phyloP scores from a whole-genome alignment of 257 asterid genomes.

The Scutellaria barbata region DNA sequence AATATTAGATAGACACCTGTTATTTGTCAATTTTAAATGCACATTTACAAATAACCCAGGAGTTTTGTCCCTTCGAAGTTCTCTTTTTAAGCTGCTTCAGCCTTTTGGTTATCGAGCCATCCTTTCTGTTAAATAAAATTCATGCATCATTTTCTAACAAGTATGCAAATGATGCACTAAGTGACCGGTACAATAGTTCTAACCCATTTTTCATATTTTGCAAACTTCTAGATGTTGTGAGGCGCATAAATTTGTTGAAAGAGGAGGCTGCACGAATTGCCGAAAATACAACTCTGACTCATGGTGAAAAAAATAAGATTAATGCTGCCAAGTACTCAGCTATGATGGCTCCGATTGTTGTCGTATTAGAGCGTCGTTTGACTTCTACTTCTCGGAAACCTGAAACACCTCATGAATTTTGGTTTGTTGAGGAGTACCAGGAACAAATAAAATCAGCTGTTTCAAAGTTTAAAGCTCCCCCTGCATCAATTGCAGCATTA shows the following conservation, averaged over 20 bases:
- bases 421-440: conserved; percentile 83
- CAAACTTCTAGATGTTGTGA: conserved; percentile 72
- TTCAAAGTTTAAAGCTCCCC: conserved; percentile 77
- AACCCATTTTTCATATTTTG: conserved; percentile 33
- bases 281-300: conserved; percentile 76
- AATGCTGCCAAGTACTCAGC: conserved; percentile 97
- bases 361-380: conserved; percentile 95
- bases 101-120: too few species aligned
- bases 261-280: conserved; percentile 96
- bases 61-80: conserved; percentile 3
- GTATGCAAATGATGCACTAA: conserved; percentile 26
- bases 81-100: conserved; percentile 32
- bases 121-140: conserved; percentile 23
- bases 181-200: conserved; percentile 18
- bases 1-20: conserved; percentile 18
- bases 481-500: conserved; percentile 78
- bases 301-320: conserved; percentile 85
- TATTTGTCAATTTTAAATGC: conserved; percentile 17
- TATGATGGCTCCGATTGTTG: conserved; percentile 98
- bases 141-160: conserved; percentile 19
- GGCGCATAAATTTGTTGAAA: conserved; percentile 93
- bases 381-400: conserved; percentile 89
- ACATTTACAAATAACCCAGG: conserved; percentile 13
- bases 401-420: conserved; percentile 90
- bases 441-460: conserved; percentile 82